A percentile compares a stretch with the other conserved stretches of the same genome.
These are phyloP conservation scores for Talinum fruticosum DNA, from an alignment of 148 eudicot species.

Conservation along the genomic window DNA sequence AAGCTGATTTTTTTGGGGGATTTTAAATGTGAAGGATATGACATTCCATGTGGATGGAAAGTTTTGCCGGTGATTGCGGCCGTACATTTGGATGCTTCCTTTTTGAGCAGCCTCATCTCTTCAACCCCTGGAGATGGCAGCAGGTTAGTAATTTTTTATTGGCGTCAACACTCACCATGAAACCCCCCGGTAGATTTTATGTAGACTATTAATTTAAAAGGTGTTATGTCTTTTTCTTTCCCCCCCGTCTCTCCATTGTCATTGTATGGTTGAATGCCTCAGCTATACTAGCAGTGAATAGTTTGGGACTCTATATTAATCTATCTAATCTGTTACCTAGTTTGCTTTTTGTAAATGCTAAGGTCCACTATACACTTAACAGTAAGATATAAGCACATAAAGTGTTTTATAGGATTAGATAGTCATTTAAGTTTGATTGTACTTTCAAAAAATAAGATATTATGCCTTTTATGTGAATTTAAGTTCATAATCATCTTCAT, in stretches of 20 bases:
- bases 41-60: conserved; percentile 99
- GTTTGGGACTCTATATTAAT: background rate
- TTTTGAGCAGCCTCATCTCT: conserved; percentile 74
- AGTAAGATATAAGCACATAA: no score
- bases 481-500: background rate
- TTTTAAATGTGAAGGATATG: conserved; percentile 58
- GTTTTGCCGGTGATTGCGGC: conserved; percentile 95
- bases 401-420: no score
- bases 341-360: background rate
- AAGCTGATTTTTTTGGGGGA: background rate
- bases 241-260: background rate
- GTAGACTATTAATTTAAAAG: background rate
- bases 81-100: conserved; percentile 86
- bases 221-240: background rate
- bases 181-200: no score
- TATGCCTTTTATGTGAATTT: no score
- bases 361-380: background rate
- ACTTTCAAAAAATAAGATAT: background rate
- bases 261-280: background rate
- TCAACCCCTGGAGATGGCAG: conserved; percentile 97
- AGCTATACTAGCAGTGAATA: no score
- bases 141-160: conserved; percentile 34
- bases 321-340: background rate
- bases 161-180: background rate
- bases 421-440: no score